These are phyloP conservation scores for Kokia cookei DNA, from an alignment of 441 rosid species.

Conservation along the genomic window DNA sequence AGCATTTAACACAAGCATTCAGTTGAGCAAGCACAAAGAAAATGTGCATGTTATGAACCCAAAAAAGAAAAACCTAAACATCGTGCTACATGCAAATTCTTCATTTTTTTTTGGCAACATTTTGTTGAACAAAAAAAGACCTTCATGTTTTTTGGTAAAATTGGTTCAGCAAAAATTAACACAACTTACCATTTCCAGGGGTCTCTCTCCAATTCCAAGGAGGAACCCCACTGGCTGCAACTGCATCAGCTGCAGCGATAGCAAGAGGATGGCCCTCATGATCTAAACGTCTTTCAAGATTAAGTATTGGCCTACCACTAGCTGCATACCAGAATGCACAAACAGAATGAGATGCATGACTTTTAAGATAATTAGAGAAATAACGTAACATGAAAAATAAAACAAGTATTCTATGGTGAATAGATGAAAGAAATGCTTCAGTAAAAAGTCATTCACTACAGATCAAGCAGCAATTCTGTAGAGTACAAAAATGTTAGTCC, in stretches of 20 bases:
- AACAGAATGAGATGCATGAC: constrained; percentile 17
- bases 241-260: constrained; percentile 77
- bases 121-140: too few species aligned
- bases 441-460: neutral
- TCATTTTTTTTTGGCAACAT: neutral
- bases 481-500: neutral
- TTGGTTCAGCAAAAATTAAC: neutral
- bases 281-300: constrained; percentile 93
- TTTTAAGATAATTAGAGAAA: constrained; percentile 9
- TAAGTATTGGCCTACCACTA: constrained; percentile 70
- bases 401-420: neutral
- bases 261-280: constrained; percentile 97
- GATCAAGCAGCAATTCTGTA: neutral
- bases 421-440: neutral
- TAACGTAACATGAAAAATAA: neutral
- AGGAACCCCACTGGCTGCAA: constrained; percentile 83
- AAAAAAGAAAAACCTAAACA: constrained; percentile 2
- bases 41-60: neutral
- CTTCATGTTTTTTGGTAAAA: neutral
- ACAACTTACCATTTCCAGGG: constrained; percentile 65
- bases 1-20: constrained; percentile 1
- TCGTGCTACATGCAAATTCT: neutral
- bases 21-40: neutral
- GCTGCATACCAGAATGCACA: constrained; percentile 40
- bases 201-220: constrained; percentile 99